Evolutionary conservation across 139 green algal genomes (phyloP).

Genomic region (Volvox africanus): DNA sequence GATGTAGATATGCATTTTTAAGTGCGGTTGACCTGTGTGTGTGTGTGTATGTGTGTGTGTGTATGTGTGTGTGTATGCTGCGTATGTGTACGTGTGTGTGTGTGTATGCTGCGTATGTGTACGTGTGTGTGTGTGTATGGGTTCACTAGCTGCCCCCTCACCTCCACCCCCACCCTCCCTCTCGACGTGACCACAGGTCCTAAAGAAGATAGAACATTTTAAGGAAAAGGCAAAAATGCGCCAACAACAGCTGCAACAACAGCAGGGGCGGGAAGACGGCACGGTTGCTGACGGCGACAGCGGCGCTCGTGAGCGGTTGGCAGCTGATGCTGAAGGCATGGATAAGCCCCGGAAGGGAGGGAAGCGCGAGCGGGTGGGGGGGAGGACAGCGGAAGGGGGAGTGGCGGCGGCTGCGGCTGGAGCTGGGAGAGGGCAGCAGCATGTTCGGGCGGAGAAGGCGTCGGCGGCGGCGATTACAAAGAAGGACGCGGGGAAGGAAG

Average conservation of each 20-base stretch:
- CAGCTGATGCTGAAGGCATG: not conserved
- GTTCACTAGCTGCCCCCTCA: too few species aligned
- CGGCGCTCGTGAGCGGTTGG: not conserved
- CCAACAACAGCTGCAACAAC: conserved; percentile 28
- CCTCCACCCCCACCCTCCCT: too few species aligned
- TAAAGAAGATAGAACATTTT: conserved; percentile 66
- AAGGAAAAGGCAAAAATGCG: not conserved
- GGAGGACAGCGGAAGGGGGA: not conserved
- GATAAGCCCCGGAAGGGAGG: not conserved
- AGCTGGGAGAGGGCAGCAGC: not conserved
- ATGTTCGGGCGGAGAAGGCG: not conserved
- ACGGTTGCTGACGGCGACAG: not conserved
- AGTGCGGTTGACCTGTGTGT: too few species aligned
- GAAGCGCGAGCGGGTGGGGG: not conserved
- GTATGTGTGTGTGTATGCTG: too few species aligned
- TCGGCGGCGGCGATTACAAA: not conserved
- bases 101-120: too few species aligned
- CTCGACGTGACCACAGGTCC: conserved; percentile 38
- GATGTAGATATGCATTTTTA: too few species aligned
- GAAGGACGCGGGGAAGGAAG: not conserved
- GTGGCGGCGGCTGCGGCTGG: not conserved
- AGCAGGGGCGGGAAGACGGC: conserved; percentile 12
- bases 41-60: too few species aligned
- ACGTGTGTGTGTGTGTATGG: too few species aligned
- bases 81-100: too few species aligned